These are phyloP conservation scores for Sporothrix brasiliensis DNA, from an alignment of 2,329 filamentous ascomycete genomes.

Conservation along the genomic window DNA sequence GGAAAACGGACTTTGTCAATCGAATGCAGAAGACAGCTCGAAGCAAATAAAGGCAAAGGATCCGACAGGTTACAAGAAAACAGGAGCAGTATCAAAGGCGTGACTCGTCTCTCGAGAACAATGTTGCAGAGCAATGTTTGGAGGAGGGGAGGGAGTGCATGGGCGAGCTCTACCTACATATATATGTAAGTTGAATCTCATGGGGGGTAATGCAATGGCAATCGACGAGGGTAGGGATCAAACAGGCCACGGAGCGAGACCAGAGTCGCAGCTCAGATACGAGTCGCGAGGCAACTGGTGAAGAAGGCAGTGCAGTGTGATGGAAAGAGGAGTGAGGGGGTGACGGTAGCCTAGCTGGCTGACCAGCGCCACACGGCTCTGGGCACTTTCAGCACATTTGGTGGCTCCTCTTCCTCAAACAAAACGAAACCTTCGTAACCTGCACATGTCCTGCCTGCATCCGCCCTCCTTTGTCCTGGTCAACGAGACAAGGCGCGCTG, in stretches of 20 bases:
- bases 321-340: conserved; percentile 9
- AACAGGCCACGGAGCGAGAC: conserved; percentile 6
- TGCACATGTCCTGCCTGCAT: not conserved
- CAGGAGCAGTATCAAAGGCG: not conserved
- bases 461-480: not conserved
- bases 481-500: conserved; percentile 9
- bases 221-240: not conserved
- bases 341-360: conserved; percentile 8
- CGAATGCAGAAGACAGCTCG: not conserved
- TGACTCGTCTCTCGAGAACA: not conserved
- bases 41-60: not conserved
- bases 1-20: not conserved
- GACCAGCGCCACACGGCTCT: not conserved
- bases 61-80: too few relatives aligned
- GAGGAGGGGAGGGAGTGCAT: not conserved
- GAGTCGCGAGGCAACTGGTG: conserved; percentile 1
- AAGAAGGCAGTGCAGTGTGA: not conserved
- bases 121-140: not conserved
- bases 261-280: not conserved
- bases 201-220: conserved; percentile 2
- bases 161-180: not conserved
- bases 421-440: not conserved
- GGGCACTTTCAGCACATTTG: conserved; percentile 3
- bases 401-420: not conserved
- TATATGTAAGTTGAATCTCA: conserved; percentile 21